Percentiles rank a stretch among this genome's conserved stretches.
Evolutionary conservation across 192 early-diverging fungal genomes (phyloP).

Genomic region (Coemansia sp.): DNA sequence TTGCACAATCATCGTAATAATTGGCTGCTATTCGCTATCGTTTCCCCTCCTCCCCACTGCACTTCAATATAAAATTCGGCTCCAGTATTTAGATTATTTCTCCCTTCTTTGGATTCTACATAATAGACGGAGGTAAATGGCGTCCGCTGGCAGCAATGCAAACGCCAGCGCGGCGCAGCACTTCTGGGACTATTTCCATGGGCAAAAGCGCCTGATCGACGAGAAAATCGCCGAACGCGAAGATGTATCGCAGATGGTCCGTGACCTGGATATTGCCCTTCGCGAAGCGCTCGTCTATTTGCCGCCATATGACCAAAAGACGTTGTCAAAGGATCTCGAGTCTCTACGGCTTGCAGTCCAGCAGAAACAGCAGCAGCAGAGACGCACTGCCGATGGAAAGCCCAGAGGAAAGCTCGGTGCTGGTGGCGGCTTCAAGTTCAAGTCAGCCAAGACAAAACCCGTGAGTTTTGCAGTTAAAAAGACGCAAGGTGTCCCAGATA

Average conservation of each 20-base stretch:
- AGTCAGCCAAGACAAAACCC: slow-evolving; percentile 17
- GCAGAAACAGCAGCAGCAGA: slow-evolving; percentile 14
- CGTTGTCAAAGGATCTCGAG: slow-evolving; percentile 35
- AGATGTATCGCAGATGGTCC: slow-evolving; percentile 11
- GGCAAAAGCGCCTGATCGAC: slow-evolving; percentile 25
- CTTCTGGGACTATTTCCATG: slow-evolving; percentile 45
- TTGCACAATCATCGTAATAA: too few relatives aligned
- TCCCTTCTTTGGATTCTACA: too few relatives aligned
- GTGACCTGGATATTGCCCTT: slow-evolving; percentile 30
- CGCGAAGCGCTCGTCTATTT: slow-evolving; percentile 51
- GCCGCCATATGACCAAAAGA: slow-evolving; percentile 49
- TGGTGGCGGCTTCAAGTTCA: slow-evolving; percentile 34
- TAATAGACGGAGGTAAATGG: slow-evolving; percentile 17
- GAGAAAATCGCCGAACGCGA: slow-evolving; percentile 1
- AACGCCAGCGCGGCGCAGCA: slow-evolving; percentile 41
- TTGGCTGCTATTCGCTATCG: too few relatives aligned
- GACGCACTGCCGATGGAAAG: neutral
- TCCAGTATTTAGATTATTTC: too few relatives aligned
- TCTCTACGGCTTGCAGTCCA: slow-evolving; percentile 18
- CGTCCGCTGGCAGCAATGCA: slow-evolving; percentile 33
- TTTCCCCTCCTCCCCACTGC: too few relatives aligned
- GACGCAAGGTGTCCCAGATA: too few relatives aligned
- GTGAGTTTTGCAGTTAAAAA: neutral
- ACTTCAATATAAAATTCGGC: too few relatives aligned
- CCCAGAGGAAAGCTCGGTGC: neutral